Conservation (phyloP, 1,139 yeast species). For the Geotrichum bryndzae region DNA sequence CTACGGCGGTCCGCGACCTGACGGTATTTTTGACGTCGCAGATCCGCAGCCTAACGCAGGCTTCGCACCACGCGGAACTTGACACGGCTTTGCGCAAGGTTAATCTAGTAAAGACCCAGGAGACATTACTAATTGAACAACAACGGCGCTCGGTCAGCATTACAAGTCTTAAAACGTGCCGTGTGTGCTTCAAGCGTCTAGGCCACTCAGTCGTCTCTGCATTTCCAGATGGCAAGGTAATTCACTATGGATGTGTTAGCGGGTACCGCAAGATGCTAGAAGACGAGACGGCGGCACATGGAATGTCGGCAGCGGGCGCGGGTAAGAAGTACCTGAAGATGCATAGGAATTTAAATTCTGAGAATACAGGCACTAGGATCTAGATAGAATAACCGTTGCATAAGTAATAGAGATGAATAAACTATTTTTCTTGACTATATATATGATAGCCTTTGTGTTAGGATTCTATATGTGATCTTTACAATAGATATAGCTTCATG, state of each 20-base stretch:
- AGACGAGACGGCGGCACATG: slow-evolving; percentile 6
- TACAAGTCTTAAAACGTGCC: slow-evolving; percentile 46
- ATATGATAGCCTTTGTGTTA: no score
- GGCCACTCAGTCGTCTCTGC: slow-evolving; percentile 60
- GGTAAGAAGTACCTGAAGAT: background rate
- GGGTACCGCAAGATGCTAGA: slow-evolving; percentile 24
- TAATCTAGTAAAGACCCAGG: slow-evolving; percentile 36
- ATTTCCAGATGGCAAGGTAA: slow-evolving; percentile 46
- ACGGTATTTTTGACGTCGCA: slow-evolving; percentile 45
- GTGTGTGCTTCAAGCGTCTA: slow-evolving; percentile 53
- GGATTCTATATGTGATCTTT: no score
- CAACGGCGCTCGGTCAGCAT: slow-evolving; percentile 38
- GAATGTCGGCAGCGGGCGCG: background rate
- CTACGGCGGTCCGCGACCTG: slow-evolving; percentile 44
- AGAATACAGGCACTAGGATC: background rate
- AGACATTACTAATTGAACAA: slow-evolving; percentile 34
- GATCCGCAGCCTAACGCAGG: slow-evolving; percentile 37
- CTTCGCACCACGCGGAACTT: slow-evolving; percentile 21
- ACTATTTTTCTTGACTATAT: no score
- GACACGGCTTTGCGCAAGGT: slow-evolving; percentile 38
- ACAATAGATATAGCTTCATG: no score
- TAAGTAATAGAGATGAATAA: background rate
- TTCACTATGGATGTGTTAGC: slow-evolving; percentile 64
- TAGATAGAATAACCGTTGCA: background rate
- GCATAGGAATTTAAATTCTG: background rate